Conservation (phyloP, 306 rosid genomes). For the Trifolium repens region DNA sequence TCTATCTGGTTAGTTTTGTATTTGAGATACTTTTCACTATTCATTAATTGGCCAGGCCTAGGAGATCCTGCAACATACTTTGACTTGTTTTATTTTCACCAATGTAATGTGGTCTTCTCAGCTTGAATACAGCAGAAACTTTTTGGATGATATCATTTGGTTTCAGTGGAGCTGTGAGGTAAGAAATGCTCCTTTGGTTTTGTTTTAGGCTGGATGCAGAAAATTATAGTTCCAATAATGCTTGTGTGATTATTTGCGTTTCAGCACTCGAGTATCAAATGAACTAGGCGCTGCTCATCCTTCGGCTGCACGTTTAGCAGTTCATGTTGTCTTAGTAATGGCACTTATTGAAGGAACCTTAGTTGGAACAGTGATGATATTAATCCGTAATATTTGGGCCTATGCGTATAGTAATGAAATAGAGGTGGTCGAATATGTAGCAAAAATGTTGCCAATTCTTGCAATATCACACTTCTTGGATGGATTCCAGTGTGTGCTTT, state of each 20-base stretch:
- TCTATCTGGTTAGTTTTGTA: conserved; percentile 56
- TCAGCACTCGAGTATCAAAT: conserved; percentile 58
- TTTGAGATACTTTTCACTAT: no score
- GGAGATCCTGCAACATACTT: no score
- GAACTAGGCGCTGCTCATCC: conserved; percentile 55
- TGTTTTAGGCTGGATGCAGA: background rate
- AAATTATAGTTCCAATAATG: background rate
- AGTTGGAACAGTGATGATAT: conserved; percentile 43
- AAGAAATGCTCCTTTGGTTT: conserved; percentile 3
- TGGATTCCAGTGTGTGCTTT: conserved; percentile 77
- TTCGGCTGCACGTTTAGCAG: conserved; percentile 45
- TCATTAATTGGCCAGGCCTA: no score
- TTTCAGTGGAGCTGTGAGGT: conserved; percentile 79
- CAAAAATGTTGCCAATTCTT: conserved; percentile 60
- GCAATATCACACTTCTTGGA: conserved; percentile 42
- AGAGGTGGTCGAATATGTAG: conserved; percentile 64
- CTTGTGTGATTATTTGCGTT: conserved; percentile 36
- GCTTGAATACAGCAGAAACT: conserved; percentile 59
- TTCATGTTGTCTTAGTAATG: conserved; percentile 37
- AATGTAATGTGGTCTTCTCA: conserved; percentile 33
- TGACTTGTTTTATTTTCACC: no score
- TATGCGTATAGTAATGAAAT: conserved; percentile 55
- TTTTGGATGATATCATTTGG: conserved; percentile 79
- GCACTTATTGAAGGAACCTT: conserved; percentile 38
- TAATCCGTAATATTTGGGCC: conserved; percentile 8